A percentile compares a stretch with the other conserved stretches of the same genome.
These are phyloP conservation scores for Monosporozyma siamensis DNA, from an alignment of 805 yeast genomes.

Conservation along the genomic window DNA sequence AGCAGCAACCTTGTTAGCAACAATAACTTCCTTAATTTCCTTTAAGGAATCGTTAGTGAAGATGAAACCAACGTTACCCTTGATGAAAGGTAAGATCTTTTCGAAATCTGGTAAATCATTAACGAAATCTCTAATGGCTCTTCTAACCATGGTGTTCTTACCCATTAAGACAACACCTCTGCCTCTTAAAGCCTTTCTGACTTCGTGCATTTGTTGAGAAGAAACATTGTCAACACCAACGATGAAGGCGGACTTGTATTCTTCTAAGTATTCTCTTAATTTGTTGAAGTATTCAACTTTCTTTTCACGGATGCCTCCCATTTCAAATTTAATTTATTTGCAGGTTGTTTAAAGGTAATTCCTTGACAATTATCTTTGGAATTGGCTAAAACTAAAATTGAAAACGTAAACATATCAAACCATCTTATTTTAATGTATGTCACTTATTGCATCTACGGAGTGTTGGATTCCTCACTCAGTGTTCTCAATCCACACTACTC, in stretches of 20 bases:
- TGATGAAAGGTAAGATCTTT: conserved; percentile 87
- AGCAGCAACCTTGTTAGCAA: conserved; percentile 96
- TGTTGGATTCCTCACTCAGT: too few species aligned
- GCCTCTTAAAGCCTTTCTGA: conserved; percentile 93
- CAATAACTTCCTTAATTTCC: conserved; percentile 78
- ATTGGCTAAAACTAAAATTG: too few species aligned
- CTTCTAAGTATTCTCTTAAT: conserved; percentile 90
- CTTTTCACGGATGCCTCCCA: conserved; percentile 99
- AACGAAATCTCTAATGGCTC: conserved; percentile 96
- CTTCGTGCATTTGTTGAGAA: conserved; percentile 99
- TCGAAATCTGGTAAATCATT: conserved; percentile 92
- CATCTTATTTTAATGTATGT: too few species aligned
- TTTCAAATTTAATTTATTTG: conserved; percentile 65
- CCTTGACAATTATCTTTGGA: not conserved
- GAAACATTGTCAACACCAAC: conserved; percentile 99
- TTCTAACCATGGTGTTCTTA: conserved; percentile 99
- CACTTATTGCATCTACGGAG: too few species aligned
- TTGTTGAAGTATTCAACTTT: conserved; percentile 91
- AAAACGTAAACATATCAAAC: too few species aligned
- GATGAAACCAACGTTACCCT: conserved; percentile 98
- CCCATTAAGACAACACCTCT: conserved; percentile 97
- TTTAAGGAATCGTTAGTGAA: conserved; percentile 96
- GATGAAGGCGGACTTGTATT: conserved; percentile 95
- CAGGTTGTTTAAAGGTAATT: conserved; percentile 79
- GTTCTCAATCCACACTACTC: too few species aligned